These are phyloP conservation scores for Beauveria sp. DNA, from an alignment of 2,329 filamentous ascomycete species.

Conservation along the genomic window DNA sequence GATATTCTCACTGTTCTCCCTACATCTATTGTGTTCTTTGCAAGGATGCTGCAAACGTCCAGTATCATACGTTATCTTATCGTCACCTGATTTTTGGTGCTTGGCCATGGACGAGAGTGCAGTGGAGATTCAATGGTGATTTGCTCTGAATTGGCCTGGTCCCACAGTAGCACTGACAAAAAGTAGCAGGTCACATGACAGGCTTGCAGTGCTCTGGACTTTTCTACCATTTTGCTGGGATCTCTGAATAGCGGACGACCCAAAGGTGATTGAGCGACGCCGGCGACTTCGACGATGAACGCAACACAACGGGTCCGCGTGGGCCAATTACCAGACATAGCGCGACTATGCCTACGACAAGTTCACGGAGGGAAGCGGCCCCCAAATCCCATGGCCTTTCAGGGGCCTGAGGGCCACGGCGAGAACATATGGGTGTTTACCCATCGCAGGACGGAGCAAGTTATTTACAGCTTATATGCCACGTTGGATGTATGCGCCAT, in stretches of 20 bases:
- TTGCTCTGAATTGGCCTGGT: too few relatives aligned
- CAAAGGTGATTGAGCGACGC: neutral
- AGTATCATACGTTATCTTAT: neutral
- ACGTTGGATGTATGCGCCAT: slow-evolving; percentile 33
- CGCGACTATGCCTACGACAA: slow-evolving; percentile 9
- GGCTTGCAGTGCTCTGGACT: neutral
- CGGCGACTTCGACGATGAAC: slow-evolving; percentile 7
- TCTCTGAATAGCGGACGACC: neutral
- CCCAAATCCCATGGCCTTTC: slow-evolving; percentile 16
- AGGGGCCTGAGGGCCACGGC: slow-evolving; percentile 36
- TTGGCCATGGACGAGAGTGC: neutral
- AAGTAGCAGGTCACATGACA: slow-evolving; percentile 5
- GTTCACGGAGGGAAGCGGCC: slow-evolving; percentile 2
- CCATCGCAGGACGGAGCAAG: slow-evolving; percentile 41
- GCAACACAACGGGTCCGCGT: slow-evolving; percentile 9
- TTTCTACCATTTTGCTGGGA: neutral
- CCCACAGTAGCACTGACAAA: neutral
- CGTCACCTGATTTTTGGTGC: slow-evolving; percentile 4
- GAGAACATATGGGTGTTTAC: slow-evolving; percentile 51
- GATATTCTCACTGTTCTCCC: too few relatives aligned
- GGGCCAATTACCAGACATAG: slow-evolving; percentile 10
- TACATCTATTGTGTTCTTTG: too few relatives aligned
- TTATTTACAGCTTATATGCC: slow-evolving; percentile 44
- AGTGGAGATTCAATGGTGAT: too few relatives aligned
- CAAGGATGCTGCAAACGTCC: neutral